Evolutionary conservation across 106 monocot genomes (phyloP).

Genomic region (Allium cepa): DNA sequence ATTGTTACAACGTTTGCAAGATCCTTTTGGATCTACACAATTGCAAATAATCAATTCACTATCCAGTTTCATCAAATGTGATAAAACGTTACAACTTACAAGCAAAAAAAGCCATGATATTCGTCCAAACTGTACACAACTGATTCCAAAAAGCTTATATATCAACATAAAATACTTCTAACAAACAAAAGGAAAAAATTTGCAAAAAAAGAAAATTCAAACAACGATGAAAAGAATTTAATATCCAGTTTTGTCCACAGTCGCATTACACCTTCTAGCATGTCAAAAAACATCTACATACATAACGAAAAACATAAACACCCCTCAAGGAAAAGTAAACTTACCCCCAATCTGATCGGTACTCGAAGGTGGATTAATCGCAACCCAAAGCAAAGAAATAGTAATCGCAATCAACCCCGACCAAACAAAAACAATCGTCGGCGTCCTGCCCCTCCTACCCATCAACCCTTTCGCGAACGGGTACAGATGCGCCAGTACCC

Average conservation of each 20-base stretch:
- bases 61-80: too few relatives aligned
- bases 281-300: neutral
- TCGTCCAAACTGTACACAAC: too few relatives aligned
- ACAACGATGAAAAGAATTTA: neutral
- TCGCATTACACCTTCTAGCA: neutral
- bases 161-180: neutral
- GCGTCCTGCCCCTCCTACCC: conserved; percentile 85
- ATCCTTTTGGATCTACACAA: too few relatives aligned
- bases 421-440: conserved; percentile 95
- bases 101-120: too few relatives aligned
- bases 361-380: conserved; percentile 56
- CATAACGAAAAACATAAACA: neutral
- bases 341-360: conserved; percentile 66
- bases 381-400: conserved; percentile 91
- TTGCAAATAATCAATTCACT: too few relatives aligned
- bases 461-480: conserved; percentile 92
- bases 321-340: conserved; percentile 75
- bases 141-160: too few relatives aligned
- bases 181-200: neutral
- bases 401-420: conserved; percentile 85
- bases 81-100: too few relatives aligned
- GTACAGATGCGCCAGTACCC: conserved; percentile 89
- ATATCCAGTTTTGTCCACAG: neutral
- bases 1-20: too few relatives aligned
- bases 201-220: neutral